phyloP scores from a whole-genome alignment of 192 early-diverging fungal species.

The Backusella psychrophila region DNA sequence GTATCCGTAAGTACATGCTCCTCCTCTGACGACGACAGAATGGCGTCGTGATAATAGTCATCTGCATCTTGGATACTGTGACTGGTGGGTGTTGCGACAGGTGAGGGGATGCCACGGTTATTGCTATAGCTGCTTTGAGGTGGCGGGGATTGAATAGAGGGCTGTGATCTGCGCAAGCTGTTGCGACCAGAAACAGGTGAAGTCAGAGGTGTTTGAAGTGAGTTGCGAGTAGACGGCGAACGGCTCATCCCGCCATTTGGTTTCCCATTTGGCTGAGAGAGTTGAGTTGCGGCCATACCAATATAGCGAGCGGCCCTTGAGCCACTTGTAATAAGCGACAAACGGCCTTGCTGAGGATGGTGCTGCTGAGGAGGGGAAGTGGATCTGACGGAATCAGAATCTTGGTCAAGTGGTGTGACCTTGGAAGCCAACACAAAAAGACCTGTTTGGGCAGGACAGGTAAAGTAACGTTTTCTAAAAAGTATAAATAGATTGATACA shows the following conservation, averaged over 20 bases:
- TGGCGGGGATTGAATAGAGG: not conserved
- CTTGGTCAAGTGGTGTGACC: constrained; percentile 15
- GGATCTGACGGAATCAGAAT: constrained; percentile 25
- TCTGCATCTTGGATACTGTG: constrained; percentile 15
- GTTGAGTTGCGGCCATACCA: constrained; percentile 53
- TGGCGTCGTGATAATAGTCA: constrained; percentile 15
- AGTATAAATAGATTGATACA: not conserved
- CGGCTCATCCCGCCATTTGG: not conserved
- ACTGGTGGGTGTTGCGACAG: constrained; percentile 11
- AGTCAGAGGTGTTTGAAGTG: constrained; percentile 4
- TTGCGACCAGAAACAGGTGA: not conserved
- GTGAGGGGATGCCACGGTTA: not conserved
- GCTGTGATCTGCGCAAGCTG: not conserved
- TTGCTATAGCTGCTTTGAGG: not conserved
- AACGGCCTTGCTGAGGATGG: constrained; percentile 29
- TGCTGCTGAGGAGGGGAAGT: constrained; percentile 18
- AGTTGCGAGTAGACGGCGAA: not conserved
- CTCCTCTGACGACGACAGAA: constrained; percentile 10
- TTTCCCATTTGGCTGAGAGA: constrained; percentile 26
- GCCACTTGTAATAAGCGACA: constrained; percentile 49
- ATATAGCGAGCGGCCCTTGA: constrained; percentile 59
- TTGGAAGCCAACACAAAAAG: constrained; percentile 73
- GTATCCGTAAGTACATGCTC: constrained; percentile 20
- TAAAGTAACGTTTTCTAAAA: constrained; percentile 64
- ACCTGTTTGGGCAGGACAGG: constrained; percentile 65